A percentile compares a stretch with the other conserved stretches of the same genome.
Conservation (phyloP, 176 grass and related monocot genomes). For the Oryza meridionalis region DNA sequence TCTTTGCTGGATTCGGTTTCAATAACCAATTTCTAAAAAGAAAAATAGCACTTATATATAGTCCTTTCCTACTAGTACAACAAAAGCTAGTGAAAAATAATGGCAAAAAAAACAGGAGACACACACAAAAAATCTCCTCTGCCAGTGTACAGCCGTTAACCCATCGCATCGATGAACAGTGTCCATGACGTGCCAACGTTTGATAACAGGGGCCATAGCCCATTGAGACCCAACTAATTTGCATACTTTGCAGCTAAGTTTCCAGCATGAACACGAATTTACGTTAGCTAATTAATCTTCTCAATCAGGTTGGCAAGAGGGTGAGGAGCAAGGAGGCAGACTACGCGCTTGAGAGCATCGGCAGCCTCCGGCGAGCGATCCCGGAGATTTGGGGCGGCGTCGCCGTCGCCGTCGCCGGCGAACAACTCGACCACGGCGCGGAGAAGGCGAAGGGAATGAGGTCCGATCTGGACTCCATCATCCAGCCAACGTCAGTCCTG, state of each 20-base stretch:
- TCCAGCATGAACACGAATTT: not conserved
- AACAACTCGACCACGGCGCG: not conserved
- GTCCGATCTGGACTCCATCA: slow-evolving; percentile 64
- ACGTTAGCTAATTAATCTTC: not conserved
- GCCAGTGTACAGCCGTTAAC: not conserved
- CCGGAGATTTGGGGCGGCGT: slow-evolving; percentile 73
- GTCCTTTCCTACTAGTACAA: not conserved
- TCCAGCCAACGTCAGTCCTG: slow-evolving; percentile 61
- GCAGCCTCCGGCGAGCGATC: slow-evolving; percentile 52
- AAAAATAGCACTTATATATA: not conserved
- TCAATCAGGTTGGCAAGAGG: slow-evolving; percentile 76
- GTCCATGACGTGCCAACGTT: not conserved
- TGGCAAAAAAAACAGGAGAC: not conserved
- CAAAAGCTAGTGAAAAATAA: not conserved
- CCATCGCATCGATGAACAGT: not conserved
- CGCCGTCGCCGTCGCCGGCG: slow-evolving; percentile 7
- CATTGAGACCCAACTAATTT: not conserved
- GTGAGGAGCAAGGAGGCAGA: slow-evolving; percentile 71
- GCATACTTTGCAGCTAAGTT: not conserved
- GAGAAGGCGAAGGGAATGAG: slow-evolving; percentile 52
- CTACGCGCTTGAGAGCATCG: slow-evolving; percentile 71
- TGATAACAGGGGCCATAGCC: not conserved
- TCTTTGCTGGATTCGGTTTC: not conserved
- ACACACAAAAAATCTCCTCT: not conserved
- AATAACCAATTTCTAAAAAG: not conserved